Conservation (phyloP, 2,329 filamentous ascomycete species). For the Hymenoscyphus albidus region DNA sequence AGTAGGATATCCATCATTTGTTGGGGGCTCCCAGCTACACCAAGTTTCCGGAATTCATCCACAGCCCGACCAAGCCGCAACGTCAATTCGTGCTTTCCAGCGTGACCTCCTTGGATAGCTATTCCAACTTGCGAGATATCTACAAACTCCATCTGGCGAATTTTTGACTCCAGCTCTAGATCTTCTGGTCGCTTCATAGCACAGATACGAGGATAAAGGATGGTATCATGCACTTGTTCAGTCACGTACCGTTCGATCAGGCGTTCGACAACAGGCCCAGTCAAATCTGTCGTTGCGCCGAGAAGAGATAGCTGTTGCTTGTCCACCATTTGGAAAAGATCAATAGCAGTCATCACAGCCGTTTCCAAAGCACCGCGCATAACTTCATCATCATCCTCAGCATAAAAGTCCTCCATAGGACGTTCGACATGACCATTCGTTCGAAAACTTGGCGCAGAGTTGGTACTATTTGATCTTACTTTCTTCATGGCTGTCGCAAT, state of each 20-base stretch:
- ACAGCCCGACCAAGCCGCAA: constrained; percentile 73
- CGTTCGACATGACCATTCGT: constrained; percentile 37
- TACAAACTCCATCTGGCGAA: constrained; percentile 87
- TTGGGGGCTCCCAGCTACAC: constrained; percentile 50
- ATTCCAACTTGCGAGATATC: constrained; percentile 95
- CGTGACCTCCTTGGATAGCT: constrained; percentile 70
- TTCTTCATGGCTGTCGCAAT: constrained; percentile 53
- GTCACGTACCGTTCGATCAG: constrained; percentile 93
- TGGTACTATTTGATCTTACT: constrained; percentile 49
- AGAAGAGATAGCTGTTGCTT: constrained; percentile 91
- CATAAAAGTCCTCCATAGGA: constrained; percentile 58
- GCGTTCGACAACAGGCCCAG: constrained; percentile 84
- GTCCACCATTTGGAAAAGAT: constrained; percentile 92
- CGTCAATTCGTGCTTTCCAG: constrained; percentile 77
- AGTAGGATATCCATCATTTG: constrained; percentile 38
- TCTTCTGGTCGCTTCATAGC: constrained; percentile 78
- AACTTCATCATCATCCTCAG: constrained; percentile 85
- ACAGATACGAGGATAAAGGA: constrained; percentile 80
- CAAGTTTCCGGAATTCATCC: constrained; percentile 87
- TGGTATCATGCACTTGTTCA: constrained; percentile 81
- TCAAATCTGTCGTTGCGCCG: constrained; percentile 89
- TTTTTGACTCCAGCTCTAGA: constrained; percentile 80
- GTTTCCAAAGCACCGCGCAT: constrained; percentile 88
- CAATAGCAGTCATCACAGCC: constrained; percentile 87
- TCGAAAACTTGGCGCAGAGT: constrained; percentile 30